Evolutionary conservation across 257 asterid genomes (phyloP), one percentile per base, ranked within the genome.

Genomic region (Primulina tabacum): DNA sequence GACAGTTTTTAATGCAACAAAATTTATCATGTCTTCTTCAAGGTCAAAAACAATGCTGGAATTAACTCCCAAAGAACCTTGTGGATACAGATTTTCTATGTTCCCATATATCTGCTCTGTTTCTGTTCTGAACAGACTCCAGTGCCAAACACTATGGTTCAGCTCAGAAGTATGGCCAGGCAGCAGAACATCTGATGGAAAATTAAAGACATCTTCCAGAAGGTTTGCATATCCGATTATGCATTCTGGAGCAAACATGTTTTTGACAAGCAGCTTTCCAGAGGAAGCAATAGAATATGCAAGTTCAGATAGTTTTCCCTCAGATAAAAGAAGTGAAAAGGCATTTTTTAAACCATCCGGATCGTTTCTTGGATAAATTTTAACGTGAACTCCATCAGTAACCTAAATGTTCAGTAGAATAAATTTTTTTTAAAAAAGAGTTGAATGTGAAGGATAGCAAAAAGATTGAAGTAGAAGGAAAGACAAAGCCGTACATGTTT

Each of bases 171-270:
- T 75, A 68, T 77, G 78, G 60, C 80, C 86, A 61, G 99, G 97
- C 64, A 89, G 82, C 77, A 84, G 76, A 62, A 88, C 95, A 82
- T 94, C 96, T 62, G 97, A 91, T 60, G 99, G 97, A 76, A 94
- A 94, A 82, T 84, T 71, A 75, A 94, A 77, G 71, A 84, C 78
- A 79, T 85, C 74, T 79, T 94, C 99, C 63, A 91, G 76, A 73
- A 91, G 86, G 68, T 82, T 76, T 68, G 95, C 96, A 70, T 86
- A 85, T 47, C 79, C 86, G 62, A 66, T 53, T 68, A 86, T 76
- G 83, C 97, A 91, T 77, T 91, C 97, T 50, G 84, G 75, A 63
- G 97, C 97, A 72, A 89, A 80, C 97, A 94, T 81, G 81, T 94
- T 89, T 81, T 82, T 88, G 47, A 94, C 95, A 50, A 78, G 92